phyloP scores from a whole-genome alignment of 805 yeast genomes.

The Ogataea allantospora region DNA sequence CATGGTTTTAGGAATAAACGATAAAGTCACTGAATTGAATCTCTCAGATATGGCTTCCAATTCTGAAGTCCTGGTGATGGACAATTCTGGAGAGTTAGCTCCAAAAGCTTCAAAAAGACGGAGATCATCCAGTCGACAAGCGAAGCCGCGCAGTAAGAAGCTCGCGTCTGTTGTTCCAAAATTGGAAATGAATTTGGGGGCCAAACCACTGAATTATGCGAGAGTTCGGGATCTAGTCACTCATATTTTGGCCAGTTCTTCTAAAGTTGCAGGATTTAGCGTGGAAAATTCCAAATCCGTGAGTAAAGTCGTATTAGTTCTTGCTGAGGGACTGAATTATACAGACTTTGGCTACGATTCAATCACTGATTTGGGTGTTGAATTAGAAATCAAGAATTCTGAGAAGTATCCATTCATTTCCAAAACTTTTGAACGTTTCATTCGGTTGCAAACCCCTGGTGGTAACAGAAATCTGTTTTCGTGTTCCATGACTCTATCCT shows the following conservation, averaged over 20 bases:
- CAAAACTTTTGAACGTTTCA: conserved; percentile 38
- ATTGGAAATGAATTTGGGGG: background rate
- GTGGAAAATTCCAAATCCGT: conserved; percentile 48
- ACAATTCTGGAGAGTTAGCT: background rate
- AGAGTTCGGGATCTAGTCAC: conserved; percentile 44
- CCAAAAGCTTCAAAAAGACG: background rate
- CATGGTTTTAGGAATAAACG: background rate
- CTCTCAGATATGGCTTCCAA: background rate
- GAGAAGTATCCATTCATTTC: conserved; percentile 35
- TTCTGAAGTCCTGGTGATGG: background rate
- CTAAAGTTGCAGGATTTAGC: conserved; percentile 49
- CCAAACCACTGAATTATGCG: background rate
- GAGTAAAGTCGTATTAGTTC: conserved; percentile 53
- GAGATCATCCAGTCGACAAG: background rate
- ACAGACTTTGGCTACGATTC: conserved; percentile 40
- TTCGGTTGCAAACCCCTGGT: conserved; percentile 67
- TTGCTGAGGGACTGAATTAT: conserved; percentile 63
- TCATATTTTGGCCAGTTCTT: conserved; percentile 40
- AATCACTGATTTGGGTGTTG: conserved; percentile 8
- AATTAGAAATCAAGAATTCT: background rate
- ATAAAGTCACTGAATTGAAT: background rate
- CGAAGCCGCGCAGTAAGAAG: background rate
- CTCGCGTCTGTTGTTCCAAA: background rate
- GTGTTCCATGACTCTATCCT: conserved; percentile 52
- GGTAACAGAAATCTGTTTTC: conserved; percentile 51